Conservation (phyloP, 1,284 basidiomycete genomes). For the Veloporphyrellus conicus region DNA sequence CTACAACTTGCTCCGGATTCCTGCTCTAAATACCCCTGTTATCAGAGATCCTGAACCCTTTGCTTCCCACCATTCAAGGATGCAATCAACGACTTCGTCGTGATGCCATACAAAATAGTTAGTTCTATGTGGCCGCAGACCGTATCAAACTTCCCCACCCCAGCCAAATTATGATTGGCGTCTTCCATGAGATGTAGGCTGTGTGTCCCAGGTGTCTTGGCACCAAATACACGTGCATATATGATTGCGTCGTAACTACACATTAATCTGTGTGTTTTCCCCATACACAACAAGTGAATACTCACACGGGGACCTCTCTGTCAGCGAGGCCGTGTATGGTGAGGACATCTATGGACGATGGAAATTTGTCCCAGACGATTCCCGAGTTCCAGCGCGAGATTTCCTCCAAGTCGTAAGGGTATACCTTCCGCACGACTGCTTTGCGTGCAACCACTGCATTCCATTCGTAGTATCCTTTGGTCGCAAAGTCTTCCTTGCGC, state of each 20-base stretch:
- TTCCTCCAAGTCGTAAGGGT: slow-evolving; percentile 51
- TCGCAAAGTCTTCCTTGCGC: slow-evolving; percentile 48
- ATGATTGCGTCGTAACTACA: slow-evolving; percentile 66
- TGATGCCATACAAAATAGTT: slow-evolving; percentile 36
- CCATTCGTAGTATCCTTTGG: slow-evolving; percentile 57
- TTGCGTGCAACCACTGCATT: slow-evolving; percentile 60
- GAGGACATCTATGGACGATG: slow-evolving; percentile 54
- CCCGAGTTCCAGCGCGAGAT: slow-evolving; percentile 62
- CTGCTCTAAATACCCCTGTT: slow-evolving; percentile 58
- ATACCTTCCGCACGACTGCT: slow-evolving; percentile 47
- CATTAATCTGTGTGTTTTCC: slow-evolving; percentile 3
- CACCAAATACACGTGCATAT: slow-evolving; percentile 58
- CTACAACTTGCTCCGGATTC: slow-evolving; percentile 47
- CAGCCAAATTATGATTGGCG: slow-evolving; percentile 71
- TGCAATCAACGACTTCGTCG: slow-evolving; percentile 57
- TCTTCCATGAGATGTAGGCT: slow-evolving; percentile 61
- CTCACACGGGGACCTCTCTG: slow-evolving; percentile 61
- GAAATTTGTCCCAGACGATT: slow-evolving; percentile 62
- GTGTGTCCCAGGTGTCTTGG: slow-evolving; percentile 60
- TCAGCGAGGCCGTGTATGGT: slow-evolving; percentile 68
- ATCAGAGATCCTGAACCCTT: slow-evolving; percentile 41
- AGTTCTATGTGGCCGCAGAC: slow-evolving; percentile 1
- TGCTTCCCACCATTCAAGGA: slow-evolving; percentile 59
- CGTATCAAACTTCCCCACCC: slow-evolving; percentile 35
- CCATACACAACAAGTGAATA: slow-evolving; percentile 7